Base-by-base conservation (phyloP, 768 basidiomycete genomes). In the Chalciporus chontae region DNA sequence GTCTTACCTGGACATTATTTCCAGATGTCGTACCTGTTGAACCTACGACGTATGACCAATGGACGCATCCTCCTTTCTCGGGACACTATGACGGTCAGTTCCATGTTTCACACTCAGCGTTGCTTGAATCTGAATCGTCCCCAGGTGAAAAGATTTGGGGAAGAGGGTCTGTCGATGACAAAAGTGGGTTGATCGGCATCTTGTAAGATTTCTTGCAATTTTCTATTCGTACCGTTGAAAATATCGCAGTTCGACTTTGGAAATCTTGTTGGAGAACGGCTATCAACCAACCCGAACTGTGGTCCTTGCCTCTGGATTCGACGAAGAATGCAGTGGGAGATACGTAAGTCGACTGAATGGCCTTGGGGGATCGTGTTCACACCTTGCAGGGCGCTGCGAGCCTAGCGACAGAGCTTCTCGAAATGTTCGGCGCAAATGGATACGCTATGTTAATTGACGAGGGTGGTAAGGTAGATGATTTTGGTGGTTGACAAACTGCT, bases 381-480 rank as follows among this genome's bases (percentile, higher is more conserved):
- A 6, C 41, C 47, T 15, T 17, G 6, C 52, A 87, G 81, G 85
- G 85, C 27, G 86, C 84, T 8, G 65, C 64, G 21, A 59, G 61
- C 4, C 70, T 87, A 37, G 71, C 73, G 0, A 59, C 69, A 10
- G 69, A 70, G 40, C 68, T 96, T 26, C 63, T 80, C 41, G 56
- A 74, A 3, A 75, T 72, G 14, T 94, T 89, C 61, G 93, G 92
- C 31, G 63, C 78, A 51, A 67, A 91, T 59, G 77, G 80, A 4
- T 82, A 91, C 61, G 81, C 87, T 0, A 75, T 95, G 62, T 66
- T 96, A 40, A 75, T 97, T 29, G 94, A 97, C 61, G 94, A 97
- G 73, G 93, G 94, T 29, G 80, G 90, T 83, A 65, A 59, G 72
- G 64, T 23, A 29, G 39, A 31, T 10, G 7, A 34, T 51, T 40